Base-by-base conservation (phyloP, 2,329 filamentous ascomycete species). In the Trichoderma semiorbis region DNA sequence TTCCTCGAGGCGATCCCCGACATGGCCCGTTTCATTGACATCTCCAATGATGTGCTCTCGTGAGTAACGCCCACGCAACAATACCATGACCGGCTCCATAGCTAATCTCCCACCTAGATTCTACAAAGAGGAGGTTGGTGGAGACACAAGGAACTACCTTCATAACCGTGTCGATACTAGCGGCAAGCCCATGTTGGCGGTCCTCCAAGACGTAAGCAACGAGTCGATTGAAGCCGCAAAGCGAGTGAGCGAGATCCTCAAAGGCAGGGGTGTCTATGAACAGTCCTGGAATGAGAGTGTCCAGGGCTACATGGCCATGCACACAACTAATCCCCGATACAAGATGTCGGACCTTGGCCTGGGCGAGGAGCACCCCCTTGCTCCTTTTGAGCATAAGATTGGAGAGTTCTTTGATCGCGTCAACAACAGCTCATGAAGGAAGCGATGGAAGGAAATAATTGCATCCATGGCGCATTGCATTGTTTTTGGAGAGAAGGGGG, bases 291-390 rank as follows among this genome's bases (percentile, higher is more conserved):
- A 39, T 11, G 64, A 67, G 10, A 57, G 64, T 32, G 47, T 67
- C 28, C 47, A 30, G 34, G 64, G 64, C 21, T 67, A 67, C 47
- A 55, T 67, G 64, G 47, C 50, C 7, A 67, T 67, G 64, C 64
- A 67, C 64, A 67, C 64, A 11, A 67, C 64, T 36, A 67, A 67
- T 16, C 47, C 64, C 14, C 47, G 64, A 57, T 67, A 67, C 32
- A 67, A 57, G 32, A 8, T 67, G 1, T 8, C 11, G 8, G 64
- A 67, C 21, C 16, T 67, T 16, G 50, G 50, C 21, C 21, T 67
- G 30, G 47, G 32, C 8, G 64, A 67, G 32, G 64, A 67, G 3
- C 64, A 67, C 21, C 64, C 64, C 50, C 64, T 67, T 16, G 47
- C 47, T 24, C 64, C 64, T 3, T 67, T 57, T 57, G 64, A 67